phyloP scores from a whole-genome alignment of 1,284 basidiomycete species.

The Peniophora sp. region DNA sequence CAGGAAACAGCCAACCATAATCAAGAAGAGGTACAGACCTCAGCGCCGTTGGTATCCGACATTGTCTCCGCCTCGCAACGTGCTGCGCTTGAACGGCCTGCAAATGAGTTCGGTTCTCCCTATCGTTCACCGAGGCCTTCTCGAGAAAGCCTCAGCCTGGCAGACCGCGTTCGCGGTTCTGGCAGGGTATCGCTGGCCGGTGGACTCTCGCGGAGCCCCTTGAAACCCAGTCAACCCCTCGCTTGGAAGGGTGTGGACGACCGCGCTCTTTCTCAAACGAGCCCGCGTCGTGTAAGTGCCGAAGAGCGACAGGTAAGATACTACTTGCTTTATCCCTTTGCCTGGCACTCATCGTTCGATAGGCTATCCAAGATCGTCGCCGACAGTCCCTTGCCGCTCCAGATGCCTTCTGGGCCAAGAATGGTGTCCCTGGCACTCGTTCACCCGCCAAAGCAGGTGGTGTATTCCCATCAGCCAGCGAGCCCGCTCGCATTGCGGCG shows the following conservation, averaged over 20 bases:
- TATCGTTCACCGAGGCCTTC: slow-evolving; percentile 50
- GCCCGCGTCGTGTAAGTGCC: slow-evolving; percentile 19
- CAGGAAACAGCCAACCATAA: background rate
- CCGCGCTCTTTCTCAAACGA: slow-evolving; percentile 4
- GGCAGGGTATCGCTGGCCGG: slow-evolving; percentile 20
- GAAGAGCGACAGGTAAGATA: slow-evolving; percentile 41
- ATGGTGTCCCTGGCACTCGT: slow-evolving; percentile 36
- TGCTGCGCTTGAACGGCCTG: slow-evolving; percentile 8
- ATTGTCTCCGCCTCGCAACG: slow-evolving; percentile 8
- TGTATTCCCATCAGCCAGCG: slow-evolving; percentile 3
- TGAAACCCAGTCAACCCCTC: slow-evolving; percentile 31
- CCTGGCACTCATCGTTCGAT: background rate
- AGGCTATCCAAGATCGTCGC: slow-evolving; percentile 55
- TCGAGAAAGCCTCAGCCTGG: slow-evolving; percentile 7
- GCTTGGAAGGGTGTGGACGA: slow-evolving; percentile 36
- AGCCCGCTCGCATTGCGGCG: background rate
- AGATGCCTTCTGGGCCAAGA: slow-evolving; percentile 42
- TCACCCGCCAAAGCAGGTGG: slow-evolving; percentile 12
- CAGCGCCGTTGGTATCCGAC: slow-evolving; percentile 4
- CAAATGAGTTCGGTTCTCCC: slow-evolving; percentile 16
- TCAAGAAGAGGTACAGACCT: background rate
- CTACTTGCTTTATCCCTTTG: background rate
- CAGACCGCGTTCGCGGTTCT: slow-evolving; percentile 11
- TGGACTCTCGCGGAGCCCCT: slow-evolving; percentile 9
- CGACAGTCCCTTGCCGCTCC: slow-evolving; percentile 45